Conservation (phyloP, 2,329 filamentous ascomycete species). For the Clonostachys rhizophaga region DNA sequence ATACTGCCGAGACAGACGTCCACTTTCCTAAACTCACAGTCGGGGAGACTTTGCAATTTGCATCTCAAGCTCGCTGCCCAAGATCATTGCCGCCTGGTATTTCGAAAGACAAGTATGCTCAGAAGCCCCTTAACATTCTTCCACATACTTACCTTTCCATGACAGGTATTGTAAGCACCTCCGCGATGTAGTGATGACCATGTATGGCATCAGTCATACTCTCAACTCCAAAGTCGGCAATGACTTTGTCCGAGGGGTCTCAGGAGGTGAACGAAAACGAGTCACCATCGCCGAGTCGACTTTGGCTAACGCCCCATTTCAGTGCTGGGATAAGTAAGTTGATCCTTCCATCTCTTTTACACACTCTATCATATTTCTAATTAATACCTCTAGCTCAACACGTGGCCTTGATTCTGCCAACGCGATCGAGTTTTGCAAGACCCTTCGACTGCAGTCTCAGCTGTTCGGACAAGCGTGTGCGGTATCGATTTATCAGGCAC, state of each 20-base stretch:
- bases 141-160: conserved; percentile 2
- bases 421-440: conserved; percentile 56
- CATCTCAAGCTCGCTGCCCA: conserved; percentile 49
- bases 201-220: conserved; percentile 50
- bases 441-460: conserved; percentile 56
- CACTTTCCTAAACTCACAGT: conserved; percentile 57
- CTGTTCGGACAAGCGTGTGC: conserved; percentile 47
- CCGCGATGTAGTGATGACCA: conserved; percentile 48
- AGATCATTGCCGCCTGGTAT: conserved; percentile 39
- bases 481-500: conserved; percentile 72
- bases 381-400: conserved; percentile 34
- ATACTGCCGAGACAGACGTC: conserved; percentile 61
- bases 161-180: conserved; percentile 39
- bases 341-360: too few species aligned
- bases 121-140: conserved; percentile 45
- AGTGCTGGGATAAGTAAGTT: conserved; percentile 34
- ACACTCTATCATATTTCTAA: too few species aligned
- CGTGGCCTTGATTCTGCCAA: conserved; percentile 56
- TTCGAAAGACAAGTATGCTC: conserved; percentile 35
- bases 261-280: conserved; percentile 41
- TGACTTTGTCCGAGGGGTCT: conserved; percentile 47
- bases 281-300: conserved; percentile 23
- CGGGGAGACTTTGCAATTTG: conserved; percentile 57
- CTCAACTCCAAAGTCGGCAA: conserved; percentile 48
- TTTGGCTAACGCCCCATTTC: conserved; percentile 14